phyloP scores from a whole-genome alignment of 768 basidiomycete species.

The Butyriboletus loyo region DNA sequence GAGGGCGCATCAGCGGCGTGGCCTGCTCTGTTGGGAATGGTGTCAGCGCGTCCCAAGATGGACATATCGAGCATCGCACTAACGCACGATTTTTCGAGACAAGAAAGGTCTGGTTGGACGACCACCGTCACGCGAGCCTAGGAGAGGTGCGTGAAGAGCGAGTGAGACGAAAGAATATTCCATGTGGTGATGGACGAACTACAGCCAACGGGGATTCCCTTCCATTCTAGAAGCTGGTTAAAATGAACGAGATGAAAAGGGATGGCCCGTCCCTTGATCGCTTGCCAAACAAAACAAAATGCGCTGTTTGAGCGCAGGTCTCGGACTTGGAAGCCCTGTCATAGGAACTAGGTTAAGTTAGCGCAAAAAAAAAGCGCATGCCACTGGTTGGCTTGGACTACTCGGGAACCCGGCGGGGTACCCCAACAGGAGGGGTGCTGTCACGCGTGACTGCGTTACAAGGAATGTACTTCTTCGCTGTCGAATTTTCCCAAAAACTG shows the following conservation, averaged over 20 bases:
- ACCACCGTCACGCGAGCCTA: conserved; percentile 7
- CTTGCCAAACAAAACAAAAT: conserved; percentile 13
- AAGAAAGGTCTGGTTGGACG: conserved; percentile 5
- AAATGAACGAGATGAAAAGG: conserved; percentile 29
- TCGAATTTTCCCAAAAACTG: conserved; percentile 9
- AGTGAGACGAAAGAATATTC: conserved; percentile 19
- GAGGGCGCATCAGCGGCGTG: conserved; percentile 35
- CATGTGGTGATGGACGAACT: conserved; percentile 8
- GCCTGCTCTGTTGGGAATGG: conserved; percentile 16
- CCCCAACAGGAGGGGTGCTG: not conserved
- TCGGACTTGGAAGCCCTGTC: conserved; percentile 1
- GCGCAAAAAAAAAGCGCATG: not conserved
- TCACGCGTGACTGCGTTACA: conserved; percentile 23
- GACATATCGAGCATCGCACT: conserved; percentile 15
- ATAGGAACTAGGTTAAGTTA: conserved; percentile 6
- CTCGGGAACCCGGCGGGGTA: conserved; percentile 1
- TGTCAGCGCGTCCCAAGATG: conserved; percentile 12
- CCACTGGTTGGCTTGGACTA: not conserved
- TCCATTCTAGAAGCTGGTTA: conserved; percentile 31
- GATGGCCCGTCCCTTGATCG: conserved; percentile 32
- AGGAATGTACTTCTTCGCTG: conserved; percentile 8
- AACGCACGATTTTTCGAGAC: conserved; percentile 1
- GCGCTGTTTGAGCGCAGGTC: conserved; percentile 29
- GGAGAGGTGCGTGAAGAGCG: conserved; percentile 11
- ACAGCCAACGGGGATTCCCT: conserved; percentile 22